These are phyloP conservation scores for Trichophyton schoenleinii DNA, from an alignment of 2,329 filamentous ascomycete species.

Conservation along the genomic window DNA sequence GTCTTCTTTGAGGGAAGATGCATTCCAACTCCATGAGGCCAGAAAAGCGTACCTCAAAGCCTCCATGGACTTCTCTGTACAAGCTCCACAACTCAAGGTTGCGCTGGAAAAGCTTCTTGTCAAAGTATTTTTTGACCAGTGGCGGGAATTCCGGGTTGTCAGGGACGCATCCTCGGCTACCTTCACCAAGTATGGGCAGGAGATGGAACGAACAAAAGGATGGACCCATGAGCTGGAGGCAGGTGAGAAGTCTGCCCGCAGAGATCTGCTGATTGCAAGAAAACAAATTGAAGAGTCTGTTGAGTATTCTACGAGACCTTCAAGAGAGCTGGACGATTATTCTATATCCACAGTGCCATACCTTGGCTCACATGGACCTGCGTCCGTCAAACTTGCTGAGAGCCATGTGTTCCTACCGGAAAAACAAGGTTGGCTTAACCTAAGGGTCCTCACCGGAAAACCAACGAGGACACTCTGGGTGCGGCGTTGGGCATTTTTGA, in stretches of 20 bases:
- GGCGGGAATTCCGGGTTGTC: slow-evolving; percentile 67
- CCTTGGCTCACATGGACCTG: slow-evolving; percentile 56
- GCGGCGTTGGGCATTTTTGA: slow-evolving; percentile 88
- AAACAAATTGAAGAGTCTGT: slow-evolving; percentile 71
- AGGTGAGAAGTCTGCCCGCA: slow-evolving; percentile 69
- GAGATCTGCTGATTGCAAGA: slow-evolving; percentile 66
- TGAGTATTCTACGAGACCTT: slow-evolving; percentile 59
- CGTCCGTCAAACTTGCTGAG: slow-evolving; percentile 45
- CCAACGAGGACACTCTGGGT: slow-evolving; percentile 83
- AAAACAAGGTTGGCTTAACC: slow-evolving; percentile 90
- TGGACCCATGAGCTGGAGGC: slow-evolving; percentile 93
- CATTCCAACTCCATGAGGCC: slow-evolving; percentile 87
- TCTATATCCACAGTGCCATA: slow-evolving; percentile 81
- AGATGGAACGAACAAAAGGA: slow-evolving; percentile 83
- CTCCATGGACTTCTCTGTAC: slow-evolving; percentile 83
- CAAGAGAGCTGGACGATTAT: slow-evolving; percentile 86
- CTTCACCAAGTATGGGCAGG: slow-evolving; percentile 56
- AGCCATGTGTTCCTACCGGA: slow-evolving; percentile 42
- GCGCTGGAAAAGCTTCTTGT: slow-evolving; percentile 79
- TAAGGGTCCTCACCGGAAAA: slow-evolving; percentile 71
- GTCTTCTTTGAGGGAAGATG: slow-evolving; percentile 81
- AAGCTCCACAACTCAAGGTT: slow-evolving; percentile 72
- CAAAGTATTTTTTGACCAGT: slow-evolving; percentile 71
- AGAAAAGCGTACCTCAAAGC: slow-evolving; percentile 82
- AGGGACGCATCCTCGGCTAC: slow-evolving; percentile 51